Base-by-base conservation (phyloP, 495 filamentous ascomycete species). In the Penicillium taxi region DNA sequence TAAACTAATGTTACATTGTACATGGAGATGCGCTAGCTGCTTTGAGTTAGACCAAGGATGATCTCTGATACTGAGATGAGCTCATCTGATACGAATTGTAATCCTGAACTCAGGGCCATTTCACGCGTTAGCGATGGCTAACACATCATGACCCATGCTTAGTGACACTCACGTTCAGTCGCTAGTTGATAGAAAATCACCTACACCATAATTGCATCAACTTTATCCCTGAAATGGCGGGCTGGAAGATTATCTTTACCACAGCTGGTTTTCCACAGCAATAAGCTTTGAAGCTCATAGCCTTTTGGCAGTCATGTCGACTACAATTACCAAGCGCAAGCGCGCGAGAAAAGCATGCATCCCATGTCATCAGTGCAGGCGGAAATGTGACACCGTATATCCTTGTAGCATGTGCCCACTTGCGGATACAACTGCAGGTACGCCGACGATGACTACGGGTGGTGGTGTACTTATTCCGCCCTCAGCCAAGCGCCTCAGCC, bases 291-390 rank as follows among this genome's bases (percentile, higher is more conserved):
- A 29, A 29, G 26, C 7, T 29, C 26, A 29, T 29, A 6, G 13
- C 6, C 6, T 29, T 11, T 40, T 42, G 21, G 14, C 43, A 46
- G 41, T 41, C 45, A 58, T 58, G 54, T 50, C 50, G 12, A 45
- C 50, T 0, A 34, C 26, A 41, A 49, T 35, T 26, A 1, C 13
- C 42, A 57, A 50, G 44, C 55, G 55, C 36, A 58, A 55, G 48
- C 55, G 55, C 29, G 48, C 45, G 1, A 50, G 34, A 13, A 58
- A 54, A 36, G 50, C 55, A 47, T 58, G 55, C 39, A 42, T 55
- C 5, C 55, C 55, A 2, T 58, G 55, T 26, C 55, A 58, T 27
- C 44, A 58, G 48, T 51, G 55, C 39, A 58, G 55, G 48, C 55
- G 55, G 24, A 58, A 58, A 58, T 58, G 55, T 37, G 46, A 58